Conservation (phyloP, 2,329 filamentous ascomycete genomes). For the Xylariomycetidae sp. region DNA sequence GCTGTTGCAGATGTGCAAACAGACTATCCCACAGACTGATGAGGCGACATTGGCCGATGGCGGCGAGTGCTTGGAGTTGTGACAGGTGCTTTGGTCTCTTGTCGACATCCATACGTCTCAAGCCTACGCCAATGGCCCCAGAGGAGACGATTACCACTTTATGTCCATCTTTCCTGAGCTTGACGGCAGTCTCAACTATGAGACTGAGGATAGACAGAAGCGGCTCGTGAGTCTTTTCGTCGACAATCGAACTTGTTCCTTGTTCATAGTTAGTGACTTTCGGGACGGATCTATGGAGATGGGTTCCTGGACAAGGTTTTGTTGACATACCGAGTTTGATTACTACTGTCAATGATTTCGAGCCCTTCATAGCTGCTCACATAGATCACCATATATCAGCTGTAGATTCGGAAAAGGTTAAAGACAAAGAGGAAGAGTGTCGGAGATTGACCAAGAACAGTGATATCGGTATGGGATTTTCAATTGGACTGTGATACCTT, state of each 20-base stretch:
- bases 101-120: constrained; percentile 83
- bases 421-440: too few relatives aligned
- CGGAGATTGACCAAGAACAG: too few relatives aligned
- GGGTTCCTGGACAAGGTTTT: too few relatives aligned
- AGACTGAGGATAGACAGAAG: constrained; percentile 83
- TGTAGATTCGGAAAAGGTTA: constrained; percentile 5
- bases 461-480: too few relatives aligned
- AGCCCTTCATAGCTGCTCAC: constrained; percentile 59
- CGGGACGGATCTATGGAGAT: too few relatives aligned
- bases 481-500: too few relatives aligned
- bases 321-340: constrained; percentile 74
- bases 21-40: constrained; percentile 95
- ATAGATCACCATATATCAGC: constrained; percentile 19
- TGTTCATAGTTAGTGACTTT: constrained; percentile 33
- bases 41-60: constrained; percentile 90
- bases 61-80: constrained; percentile 85
- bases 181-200: constrained; percentile 91
- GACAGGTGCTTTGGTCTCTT: constrained; percentile 86
- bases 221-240: constrained; percentile 91
- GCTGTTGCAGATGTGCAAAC: constrained; percentile 81
- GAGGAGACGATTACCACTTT: constrained; percentile 95
- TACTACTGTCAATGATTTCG: constrained; percentile 66
- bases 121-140: constrained; percentile 89
- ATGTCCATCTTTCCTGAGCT: constrained; percentile 83
- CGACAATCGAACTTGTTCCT: constrained; percentile 98